These are phyloP conservation scores for Fusarium nanum DNA, from an alignment of 2,329 filamentous ascomycete genomes.

Conservation along the genomic window DNA sequence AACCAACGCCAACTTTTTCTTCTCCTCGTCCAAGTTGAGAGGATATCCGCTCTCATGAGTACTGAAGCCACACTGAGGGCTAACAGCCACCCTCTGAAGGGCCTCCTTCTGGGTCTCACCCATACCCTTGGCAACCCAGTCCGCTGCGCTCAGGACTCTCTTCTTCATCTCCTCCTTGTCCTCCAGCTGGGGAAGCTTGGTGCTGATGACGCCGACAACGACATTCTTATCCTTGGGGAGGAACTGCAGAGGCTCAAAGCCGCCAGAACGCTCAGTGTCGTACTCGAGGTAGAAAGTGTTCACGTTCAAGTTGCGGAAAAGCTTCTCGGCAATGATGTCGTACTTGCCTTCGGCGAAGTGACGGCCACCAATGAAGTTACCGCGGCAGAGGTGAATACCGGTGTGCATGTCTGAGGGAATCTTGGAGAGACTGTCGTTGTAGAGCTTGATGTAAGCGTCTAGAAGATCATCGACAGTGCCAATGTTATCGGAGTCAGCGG, in stretches of 20 bases:
- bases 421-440: conserved; percentile 76
- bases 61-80: conserved; percentile 79
- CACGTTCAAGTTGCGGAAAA: conserved; percentile 71
- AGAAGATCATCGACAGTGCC: conserved; percentile 76
- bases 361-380: conserved; percentile 73
- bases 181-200: conserved; percentile 71
- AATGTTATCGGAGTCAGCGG: conserved; percentile 73
- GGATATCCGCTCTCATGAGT: conserved; percentile 80
- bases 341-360: conserved; percentile 76
- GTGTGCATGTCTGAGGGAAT: conserved; percentile 77
- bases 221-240: conserved; percentile 72
- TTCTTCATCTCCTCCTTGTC: conserved; percentile 72
- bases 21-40: conserved; percentile 76
- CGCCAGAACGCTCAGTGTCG: conserved; percentile 72
- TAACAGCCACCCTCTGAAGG: conserved; percentile 74
- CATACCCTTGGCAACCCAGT: conserved; percentile 76
- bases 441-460: conserved; percentile 79
- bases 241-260: conserved; percentile 72
- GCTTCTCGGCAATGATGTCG: conserved; percentile 73
- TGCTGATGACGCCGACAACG: conserved; percentile 72
- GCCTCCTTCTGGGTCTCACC: conserved; percentile 74
- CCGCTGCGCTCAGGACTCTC: conserved; percentile 69
- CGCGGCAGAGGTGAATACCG: conserved; percentile 79
- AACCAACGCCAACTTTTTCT: conserved; percentile 77
- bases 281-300: conserved; percentile 78